These are phyloP conservation scores for Balakata baccata DNA, from an alignment of 345 rosid genomes.

Conservation along the genomic window DNA sequence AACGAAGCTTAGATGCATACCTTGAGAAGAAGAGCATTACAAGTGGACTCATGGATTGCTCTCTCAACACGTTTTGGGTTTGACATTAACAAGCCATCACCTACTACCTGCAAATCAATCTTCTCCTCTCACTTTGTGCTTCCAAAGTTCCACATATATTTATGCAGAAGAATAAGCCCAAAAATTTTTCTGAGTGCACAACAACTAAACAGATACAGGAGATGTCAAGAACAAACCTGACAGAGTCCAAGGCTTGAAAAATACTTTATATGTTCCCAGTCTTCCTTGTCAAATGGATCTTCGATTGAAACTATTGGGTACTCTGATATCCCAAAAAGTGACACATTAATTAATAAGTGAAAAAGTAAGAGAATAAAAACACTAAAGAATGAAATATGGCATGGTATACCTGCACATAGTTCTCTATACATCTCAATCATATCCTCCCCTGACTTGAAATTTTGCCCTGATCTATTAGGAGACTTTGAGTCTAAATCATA, in stretches of 20 bases:
- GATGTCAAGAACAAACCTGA: slow-evolving; percentile 54
- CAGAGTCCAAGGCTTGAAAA: slow-evolving; percentile 81
- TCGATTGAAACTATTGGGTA: slow-evolving; percentile 84
- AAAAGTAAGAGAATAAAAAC: slow-evolving; percentile 12
- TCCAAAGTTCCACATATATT: not conserved
- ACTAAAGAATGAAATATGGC: slow-evolving; percentile 1
- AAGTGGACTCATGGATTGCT: slow-evolving; percentile 71
- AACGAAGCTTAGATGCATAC: slow-evolving; percentile 34
- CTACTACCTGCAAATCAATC: slow-evolving; percentile 68
- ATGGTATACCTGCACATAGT: slow-evolving; percentile 65
- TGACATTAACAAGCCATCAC: slow-evolving; percentile 82
- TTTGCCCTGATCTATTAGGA: slow-evolving; percentile 68
- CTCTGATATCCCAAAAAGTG: slow-evolving; percentile 37
- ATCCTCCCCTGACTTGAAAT: slow-evolving; percentile 91
- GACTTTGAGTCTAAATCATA: slow-evolving; percentile 80
- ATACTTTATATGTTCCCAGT: slow-evolving; percentile 80
- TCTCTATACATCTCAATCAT: slow-evolving; percentile 90
- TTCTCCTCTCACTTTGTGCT: not conserved
- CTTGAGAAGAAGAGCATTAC: slow-evolving; percentile 95
- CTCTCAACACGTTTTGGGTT: slow-evolving; percentile 78
- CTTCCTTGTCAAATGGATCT: slow-evolving; percentile 99
- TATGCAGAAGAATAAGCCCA: not conserved
- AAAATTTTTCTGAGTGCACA: not conserved
- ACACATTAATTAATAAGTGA: slow-evolving; percentile 12
- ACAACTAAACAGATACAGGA: not conserved